These are phyloP conservation scores for Rhypophila decipiens DNA, from an alignment of 495 filamentous ascomycete genomes.

Conservation along the genomic window DNA sequence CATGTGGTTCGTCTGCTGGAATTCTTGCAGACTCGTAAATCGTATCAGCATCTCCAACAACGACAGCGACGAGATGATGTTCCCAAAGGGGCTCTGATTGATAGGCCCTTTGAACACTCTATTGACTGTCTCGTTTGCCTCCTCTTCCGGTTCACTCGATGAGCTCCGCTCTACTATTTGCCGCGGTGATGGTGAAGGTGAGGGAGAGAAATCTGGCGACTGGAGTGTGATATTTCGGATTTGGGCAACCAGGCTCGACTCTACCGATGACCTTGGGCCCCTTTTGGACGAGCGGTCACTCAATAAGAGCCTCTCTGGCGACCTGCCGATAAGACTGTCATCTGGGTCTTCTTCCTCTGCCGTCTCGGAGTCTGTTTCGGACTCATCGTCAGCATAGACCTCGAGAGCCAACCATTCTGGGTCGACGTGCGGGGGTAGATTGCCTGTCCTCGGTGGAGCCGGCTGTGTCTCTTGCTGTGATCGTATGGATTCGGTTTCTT, in stretches of 20 bases:
- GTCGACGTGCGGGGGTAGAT: constrained; percentile 73
- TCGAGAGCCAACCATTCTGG: constrained; percentile 96
- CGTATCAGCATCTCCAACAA: constrained; percentile 92
- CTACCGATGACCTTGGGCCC: constrained; percentile 21
- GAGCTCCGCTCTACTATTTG: constrained; percentile 11
- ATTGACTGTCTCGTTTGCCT: constrained; percentile 10
- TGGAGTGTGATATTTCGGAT: constrained; percentile 35
- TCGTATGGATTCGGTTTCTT: constrained; percentile 28
- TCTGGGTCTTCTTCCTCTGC: constrained; percentile 18
- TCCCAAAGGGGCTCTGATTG: constrained; percentile 33
- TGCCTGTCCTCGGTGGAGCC: constrained; percentile 43
- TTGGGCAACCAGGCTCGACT: constrained; percentile 34
- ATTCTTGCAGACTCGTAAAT: constrained; percentile 89
- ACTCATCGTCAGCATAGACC: constrained; percentile 63
- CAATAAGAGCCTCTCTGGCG: not conserved
- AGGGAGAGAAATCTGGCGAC: no score
- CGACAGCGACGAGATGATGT: constrained; percentile 77
- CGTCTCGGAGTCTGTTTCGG: constrained; percentile 27
- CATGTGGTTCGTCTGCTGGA: constrained; percentile 88
- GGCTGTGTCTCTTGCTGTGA: not conserved
- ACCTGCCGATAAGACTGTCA: constrained; percentile 3
- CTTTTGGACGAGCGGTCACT: not conserved
- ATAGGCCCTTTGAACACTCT: no score
- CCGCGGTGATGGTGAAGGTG: constrained; percentile 16
- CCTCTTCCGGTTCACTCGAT: not conserved